These are phyloP conservation scores for Rutstroemia sp. DNA, from an alignment of 2,329 filamentous ascomycete genomes.

Conservation along the genomic window DNA sequence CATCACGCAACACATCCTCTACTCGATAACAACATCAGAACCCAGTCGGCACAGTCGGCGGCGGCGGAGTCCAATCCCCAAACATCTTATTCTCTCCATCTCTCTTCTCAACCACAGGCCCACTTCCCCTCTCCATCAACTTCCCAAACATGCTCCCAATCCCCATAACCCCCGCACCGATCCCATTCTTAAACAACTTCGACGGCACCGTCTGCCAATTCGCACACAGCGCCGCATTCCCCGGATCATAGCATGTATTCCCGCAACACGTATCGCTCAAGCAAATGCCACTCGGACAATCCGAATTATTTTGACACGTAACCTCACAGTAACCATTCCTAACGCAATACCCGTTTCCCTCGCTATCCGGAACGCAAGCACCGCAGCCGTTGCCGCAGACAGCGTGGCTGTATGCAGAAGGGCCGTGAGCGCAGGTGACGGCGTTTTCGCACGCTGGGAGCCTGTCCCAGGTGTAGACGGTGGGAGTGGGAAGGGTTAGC, in stretches of 20 bases:
- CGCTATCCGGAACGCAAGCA: background rate
- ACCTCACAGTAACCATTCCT: background rate
- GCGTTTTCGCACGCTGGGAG: slow-evolving; percentile 1
- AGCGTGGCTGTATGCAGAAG: background rate
- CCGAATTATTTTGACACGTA: background rate
- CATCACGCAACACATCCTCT: background rate
- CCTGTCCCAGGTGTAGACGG: background rate
- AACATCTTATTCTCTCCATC: background rate
- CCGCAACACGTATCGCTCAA: background rate
- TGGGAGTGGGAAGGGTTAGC: background rate
- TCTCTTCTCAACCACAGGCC: background rate
- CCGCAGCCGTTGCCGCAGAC: slow-evolving; percentile 1
- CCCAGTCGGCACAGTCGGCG: background rate
- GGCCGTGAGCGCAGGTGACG: background rate
- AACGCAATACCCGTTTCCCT: slow-evolving; percentile 1
- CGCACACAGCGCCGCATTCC: background rate
- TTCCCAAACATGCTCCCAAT: background rate
- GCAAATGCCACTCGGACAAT: slow-evolving; percentile 4
- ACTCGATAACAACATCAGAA: background rate
- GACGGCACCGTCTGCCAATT: background rate
- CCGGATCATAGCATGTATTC: background rate
- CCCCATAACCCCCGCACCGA: background rate
- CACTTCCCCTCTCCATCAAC: background rate
- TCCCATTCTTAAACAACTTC: background rate
- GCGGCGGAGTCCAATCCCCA: background rate